Percentiles rank a stretch among this genome's conserved stretches.
Evolutionary conservation across 1,284 basidiomycete genomes (phyloP).

Genomic region (Moniliophthora roreri): DNA sequence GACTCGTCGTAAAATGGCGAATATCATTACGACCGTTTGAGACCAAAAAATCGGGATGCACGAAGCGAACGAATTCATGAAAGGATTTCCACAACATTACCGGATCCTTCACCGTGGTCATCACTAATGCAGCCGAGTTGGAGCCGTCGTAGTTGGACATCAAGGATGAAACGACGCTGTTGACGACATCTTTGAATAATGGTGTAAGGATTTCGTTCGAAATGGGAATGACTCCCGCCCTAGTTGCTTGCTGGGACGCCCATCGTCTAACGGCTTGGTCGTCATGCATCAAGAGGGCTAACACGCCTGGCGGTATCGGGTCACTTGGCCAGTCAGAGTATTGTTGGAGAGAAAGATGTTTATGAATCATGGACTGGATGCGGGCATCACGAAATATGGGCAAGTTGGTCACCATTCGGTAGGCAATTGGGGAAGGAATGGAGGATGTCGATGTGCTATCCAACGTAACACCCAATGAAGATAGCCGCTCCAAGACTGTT

Average conservation of each 20-base stretch:
- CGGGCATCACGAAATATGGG: constrained; percentile 52
- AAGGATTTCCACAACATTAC: constrained; percentile 58
- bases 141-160: neutral
- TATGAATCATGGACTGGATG: constrained; percentile 47
- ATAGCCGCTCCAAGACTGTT: constrained; percentile 45
- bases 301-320: constrained; percentile 55
- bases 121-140: neutral
- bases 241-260: constrained; percentile 47
- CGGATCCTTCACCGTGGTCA: constrained; percentile 2
- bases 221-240: constrained; percentile 46
- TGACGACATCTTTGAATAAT: constrained; percentile 45
- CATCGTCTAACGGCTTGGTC: constrained; percentile 53
- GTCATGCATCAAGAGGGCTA: constrained; percentile 58
- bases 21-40: constrained; percentile 40
- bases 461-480: constrained; percentile 31
- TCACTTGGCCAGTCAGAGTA: constrained; percentile 56
- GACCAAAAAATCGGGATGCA: constrained; percentile 48
- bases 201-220: constrained; percentile 42
- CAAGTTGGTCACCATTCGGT: constrained; percentile 70
- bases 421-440: constrained; percentile 51
- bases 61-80: constrained; percentile 44
- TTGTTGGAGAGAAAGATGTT: constrained; percentile 33
- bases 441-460: constrained; percentile 15
- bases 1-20: constrained; percentile 52
- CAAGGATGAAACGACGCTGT: constrained; percentile 30